Evolutionary conservation across 192 early-diverging fungal species (phyloP).

Genomic region (Backusella westeae): DNA sequence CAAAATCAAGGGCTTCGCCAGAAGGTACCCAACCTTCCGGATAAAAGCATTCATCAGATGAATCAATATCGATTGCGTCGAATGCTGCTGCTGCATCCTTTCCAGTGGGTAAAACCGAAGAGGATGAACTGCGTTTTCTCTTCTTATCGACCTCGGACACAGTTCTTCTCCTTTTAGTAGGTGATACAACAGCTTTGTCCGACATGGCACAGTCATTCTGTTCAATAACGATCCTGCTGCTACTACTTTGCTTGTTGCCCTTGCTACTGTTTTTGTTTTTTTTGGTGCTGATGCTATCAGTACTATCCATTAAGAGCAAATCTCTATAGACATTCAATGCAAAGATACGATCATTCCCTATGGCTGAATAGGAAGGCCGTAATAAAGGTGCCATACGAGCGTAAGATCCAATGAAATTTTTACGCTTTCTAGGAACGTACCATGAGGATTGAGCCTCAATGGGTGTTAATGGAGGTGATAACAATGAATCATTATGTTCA

Average conservation of each 20-base stretch:
- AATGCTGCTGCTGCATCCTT: constrained; percentile 21
- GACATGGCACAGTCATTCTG: constrained; percentile 22
- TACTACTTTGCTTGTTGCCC: neutral
- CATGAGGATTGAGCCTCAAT: constrained; percentile 11
- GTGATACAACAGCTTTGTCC: constrained; percentile 18
- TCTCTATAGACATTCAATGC: constrained; percentile 23
- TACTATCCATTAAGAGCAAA: neutral
- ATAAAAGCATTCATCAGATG: constrained; percentile 11
- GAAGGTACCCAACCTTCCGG: constrained; percentile 23
- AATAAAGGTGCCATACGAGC: constrained; percentile 14
- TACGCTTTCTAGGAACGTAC: constrained; percentile 10
- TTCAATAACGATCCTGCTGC: neutral
- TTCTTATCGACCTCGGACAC: constrained; percentile 5
- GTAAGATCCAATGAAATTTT: constrained; percentile 13
- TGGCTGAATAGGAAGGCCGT: neutral
- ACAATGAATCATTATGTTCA: neutral
- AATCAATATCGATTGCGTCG: constrained; percentile 27
- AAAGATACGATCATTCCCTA: constrained; percentile 11
- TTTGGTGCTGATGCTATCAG: neutral
- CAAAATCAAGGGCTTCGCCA: constrained; percentile 10
- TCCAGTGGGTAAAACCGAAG: constrained; percentile 9
- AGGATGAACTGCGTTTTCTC: constrained; percentile 10
- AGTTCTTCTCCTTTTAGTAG: constrained; percentile 16
- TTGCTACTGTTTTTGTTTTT: neutral
- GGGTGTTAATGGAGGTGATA: constrained; percentile 25